These are phyloP conservation scores for Pyrrhoderma lamaoense DNA, from an alignment of 1,284 basidiomycete species.

Conservation along the genomic window DNA sequence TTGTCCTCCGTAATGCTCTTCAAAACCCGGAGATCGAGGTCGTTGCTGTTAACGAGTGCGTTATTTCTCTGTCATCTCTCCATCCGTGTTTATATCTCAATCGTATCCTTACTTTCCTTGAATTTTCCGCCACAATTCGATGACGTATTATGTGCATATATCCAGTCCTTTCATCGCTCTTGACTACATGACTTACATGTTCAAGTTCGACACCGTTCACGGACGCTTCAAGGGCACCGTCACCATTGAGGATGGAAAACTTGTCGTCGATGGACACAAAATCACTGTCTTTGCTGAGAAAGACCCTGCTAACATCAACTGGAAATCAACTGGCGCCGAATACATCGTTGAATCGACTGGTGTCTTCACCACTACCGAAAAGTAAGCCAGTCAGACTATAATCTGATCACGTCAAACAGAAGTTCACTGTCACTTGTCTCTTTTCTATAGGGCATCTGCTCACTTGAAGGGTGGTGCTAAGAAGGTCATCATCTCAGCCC, in stretches of 20 bases:
- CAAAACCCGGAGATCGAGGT: constrained; percentile 71
- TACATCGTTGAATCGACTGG: constrained; percentile 99
- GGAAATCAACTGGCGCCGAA: constrained; percentile 76
- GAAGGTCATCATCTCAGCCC: constrained; percentile 99
- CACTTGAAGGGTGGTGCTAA: constrained; percentile 99
- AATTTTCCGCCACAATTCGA: too few species aligned
- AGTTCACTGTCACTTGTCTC: neutral
- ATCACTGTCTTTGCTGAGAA: constrained; percentile 83
- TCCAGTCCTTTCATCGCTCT: constrained; percentile 90
- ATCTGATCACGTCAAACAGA: neutral
- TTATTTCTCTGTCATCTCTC: constrained; percentile 18
- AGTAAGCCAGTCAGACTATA: constrained; percentile 36
- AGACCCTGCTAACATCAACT: constrained; percentile 84
- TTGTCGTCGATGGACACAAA: constrained; percentile 76
- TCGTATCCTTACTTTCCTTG: constrained; percentile 7
- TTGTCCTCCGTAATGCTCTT: constrained; percentile 94
- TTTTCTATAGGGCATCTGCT: constrained; percentile 64
- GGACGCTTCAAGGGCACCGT: constrained; percentile 90
- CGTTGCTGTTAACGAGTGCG: constrained; percentile 87
- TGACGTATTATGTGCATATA: neutral
- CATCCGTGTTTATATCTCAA: constrained; percentile 15
- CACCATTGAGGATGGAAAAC: constrained; percentile 83
- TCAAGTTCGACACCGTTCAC: constrained; percentile 99
- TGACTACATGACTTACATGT: constrained; percentile 99
- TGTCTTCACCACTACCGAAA: constrained; percentile 95